Evolutionary conservation across 2,329 filamentous ascomycete genomes (phyloP).

Genomic region (Sporothrix pallida): DNA sequence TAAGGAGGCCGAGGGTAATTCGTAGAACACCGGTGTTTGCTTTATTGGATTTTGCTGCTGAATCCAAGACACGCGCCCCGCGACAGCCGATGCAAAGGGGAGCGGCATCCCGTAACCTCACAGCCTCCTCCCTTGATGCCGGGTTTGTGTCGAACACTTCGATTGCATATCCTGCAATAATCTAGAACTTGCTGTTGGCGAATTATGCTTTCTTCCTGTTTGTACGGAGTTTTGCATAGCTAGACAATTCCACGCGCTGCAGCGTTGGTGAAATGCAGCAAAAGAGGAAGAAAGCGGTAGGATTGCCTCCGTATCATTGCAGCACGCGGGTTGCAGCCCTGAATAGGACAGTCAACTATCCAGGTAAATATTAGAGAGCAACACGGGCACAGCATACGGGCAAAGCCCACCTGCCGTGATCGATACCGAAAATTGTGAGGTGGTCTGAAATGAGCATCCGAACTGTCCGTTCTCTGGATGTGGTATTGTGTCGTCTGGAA

Average conservation of each 20-base stretch:
- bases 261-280: neutral
- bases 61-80: too few species aligned
- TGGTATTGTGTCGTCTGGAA: neutral
- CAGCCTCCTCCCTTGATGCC: neutral
- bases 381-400: too few species aligned
- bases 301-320: neutral
- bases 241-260: neutral
- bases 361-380: neutral
- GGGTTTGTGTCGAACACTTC: neutral
- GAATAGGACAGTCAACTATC: neutral
- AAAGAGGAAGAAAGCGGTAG: neutral
- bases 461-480: neutral
- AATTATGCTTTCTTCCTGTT: neutral
- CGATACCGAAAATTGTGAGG: neutral
- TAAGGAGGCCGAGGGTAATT: too few species aligned
- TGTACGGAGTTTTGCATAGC: too few species aligned
- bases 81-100: neutral
- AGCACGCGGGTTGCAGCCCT: neutral
- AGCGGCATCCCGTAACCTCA: neutral
- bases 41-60: too few species aligned
- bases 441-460: neutral
- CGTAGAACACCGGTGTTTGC: too few species aligned
- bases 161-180: neutral
- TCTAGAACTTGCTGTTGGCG: neutral
- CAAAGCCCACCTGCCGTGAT: neutral